A percentile compares a stretch with the other conserved stretches of the same genome.
These are phyloP conservation scores for Lactarius indigo DNA, from an alignment of 768 basidiomycete genomes.

Conservation along the genomic window DNA sequence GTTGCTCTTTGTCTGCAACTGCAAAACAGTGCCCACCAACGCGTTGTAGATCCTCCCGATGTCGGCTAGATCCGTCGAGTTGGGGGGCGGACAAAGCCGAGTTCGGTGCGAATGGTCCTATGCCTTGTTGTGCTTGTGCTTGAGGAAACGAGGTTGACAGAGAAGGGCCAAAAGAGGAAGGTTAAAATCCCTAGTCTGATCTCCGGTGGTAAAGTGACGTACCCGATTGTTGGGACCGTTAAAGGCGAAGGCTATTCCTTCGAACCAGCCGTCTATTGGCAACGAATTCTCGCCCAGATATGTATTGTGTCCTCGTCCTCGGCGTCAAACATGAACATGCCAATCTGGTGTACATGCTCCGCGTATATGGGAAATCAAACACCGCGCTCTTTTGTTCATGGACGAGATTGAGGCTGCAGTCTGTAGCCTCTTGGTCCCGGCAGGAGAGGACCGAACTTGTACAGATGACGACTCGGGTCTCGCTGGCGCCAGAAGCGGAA, in stretches of 20 bases:
- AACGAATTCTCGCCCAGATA: constrained; percentile 87
- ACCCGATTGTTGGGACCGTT: constrained; percentile 68
- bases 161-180: no score
- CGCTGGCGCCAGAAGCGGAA: no score
- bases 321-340: no score
- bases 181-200: constrained; percentile 26
- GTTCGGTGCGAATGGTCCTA: constrained; percentile 56
- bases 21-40: constrained; percentile 68
- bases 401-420: no score
- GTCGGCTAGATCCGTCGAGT: constrained; percentile 41
- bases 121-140: constrained; percentile 39
- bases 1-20: constrained; percentile 69
- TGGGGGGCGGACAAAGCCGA: constrained; percentile 51
- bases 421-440: no score
- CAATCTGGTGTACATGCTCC: no score
- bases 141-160: no score
- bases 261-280: constrained; percentile 84
- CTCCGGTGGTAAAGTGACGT: constrained; percentile 26
- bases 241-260: constrained; percentile 46
- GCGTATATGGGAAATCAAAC: no score
- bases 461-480: no score
- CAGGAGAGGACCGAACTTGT: no score
- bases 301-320: constrained; percentile 91
- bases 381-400: no score
- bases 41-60: constrained; percentile 60